Percentiles rank a stretch among this genome's conserved stretches.
These are phyloP conservation scores for Claviceps africana DNA, from an alignment of 2,329 filamentous ascomycete genomes.

Conservation along the genomic window DNA sequence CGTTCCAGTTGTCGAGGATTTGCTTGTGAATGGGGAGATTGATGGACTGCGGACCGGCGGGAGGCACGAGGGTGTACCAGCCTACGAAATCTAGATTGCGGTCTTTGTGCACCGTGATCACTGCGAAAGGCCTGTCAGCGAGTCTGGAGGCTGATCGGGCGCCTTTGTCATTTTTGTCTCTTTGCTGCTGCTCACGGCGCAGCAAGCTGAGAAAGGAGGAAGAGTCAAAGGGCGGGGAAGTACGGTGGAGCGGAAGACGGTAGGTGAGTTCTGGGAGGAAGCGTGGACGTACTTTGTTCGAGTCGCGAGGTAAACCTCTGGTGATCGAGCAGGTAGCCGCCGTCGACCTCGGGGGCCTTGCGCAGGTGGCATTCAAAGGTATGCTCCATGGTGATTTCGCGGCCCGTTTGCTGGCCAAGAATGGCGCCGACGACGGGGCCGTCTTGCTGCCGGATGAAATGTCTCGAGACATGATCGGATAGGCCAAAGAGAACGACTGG, in stretches of 20 bases:
- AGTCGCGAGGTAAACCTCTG: slow-evolving; percentile 65
- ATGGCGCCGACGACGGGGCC: slow-evolving; percentile 75
- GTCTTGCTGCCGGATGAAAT: slow-evolving; percentile 60
- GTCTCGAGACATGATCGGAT: slow-evolving; percentile 89
- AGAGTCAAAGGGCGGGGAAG: too few relatives aligned
- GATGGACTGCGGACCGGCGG: slow-evolving; percentile 53
- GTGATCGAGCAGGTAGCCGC: slow-evolving; percentile 48
- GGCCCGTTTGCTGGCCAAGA: slow-evolving; percentile 82
- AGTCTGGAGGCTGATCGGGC: neutral
- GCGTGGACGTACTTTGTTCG: slow-evolving; percentile 58
- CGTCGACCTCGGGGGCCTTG: slow-evolving; percentile 30
- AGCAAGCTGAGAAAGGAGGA: too few relatives aligned
- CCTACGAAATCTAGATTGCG: slow-evolving; percentile 77
- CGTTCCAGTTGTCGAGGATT: slow-evolving; percentile 61
- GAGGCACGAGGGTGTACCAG: slow-evolving; percentile 72
- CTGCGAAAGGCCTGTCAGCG: slow-evolving; percentile 27
- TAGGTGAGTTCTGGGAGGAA: neutral
- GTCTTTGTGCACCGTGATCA: slow-evolving; percentile 77
- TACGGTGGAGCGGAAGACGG: neutral
- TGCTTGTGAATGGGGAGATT: slow-evolving; percentile 66
- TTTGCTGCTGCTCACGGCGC: neutral
- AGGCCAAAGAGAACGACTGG: slow-evolving; percentile 92
- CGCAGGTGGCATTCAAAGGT: slow-evolving; percentile 68
- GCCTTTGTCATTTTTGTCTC: neutral
- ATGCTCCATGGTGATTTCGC: slow-evolving; percentile 82